Conservation (phyloP, 176 grass and related monocot species). For the Eleusine coracana region DNA sequence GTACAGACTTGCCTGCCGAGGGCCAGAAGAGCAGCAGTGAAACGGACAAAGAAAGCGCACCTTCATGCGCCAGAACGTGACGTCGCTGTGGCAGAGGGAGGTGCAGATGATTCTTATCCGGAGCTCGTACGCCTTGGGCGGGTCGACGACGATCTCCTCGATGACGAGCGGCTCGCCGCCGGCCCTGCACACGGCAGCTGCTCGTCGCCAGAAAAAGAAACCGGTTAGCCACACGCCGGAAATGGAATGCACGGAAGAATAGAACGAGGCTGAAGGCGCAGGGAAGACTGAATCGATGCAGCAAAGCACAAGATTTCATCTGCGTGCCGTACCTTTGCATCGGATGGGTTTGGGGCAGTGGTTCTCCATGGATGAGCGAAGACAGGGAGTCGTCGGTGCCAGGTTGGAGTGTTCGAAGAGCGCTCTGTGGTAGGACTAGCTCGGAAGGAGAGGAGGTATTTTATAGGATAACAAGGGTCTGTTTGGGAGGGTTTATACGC, state of each 20-base stretch:
- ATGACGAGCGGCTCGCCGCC: constrained; percentile 63
- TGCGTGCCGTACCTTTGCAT: constrained; percentile 60
- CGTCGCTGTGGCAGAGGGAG: constrained; percentile 84
- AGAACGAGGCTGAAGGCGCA: not conserved
- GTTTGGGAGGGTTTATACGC: no score
- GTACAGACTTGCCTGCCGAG: not conserved
- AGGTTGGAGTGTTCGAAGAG: not conserved
- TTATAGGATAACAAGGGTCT: not conserved
- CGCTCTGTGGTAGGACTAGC: not conserved
- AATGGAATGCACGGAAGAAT: no score
- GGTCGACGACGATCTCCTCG: constrained; percentile 82
- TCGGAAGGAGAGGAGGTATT: not conserved
- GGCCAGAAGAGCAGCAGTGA: not conserved
- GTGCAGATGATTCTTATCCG: constrained; percentile 80
- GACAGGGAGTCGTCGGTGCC: not conserved
- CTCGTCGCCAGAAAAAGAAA: not conserved
- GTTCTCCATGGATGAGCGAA: constrained; percentile 41
- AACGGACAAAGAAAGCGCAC: constrained; percentile 14
- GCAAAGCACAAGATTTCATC: not conserved
- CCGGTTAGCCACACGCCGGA: not conserved
- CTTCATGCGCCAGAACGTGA: constrained; percentile 88
- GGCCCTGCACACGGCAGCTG: constrained; percentile 83
- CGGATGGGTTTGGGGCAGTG: constrained; percentile 54
- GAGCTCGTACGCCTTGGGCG: constrained; percentile 68
- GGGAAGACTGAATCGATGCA: not conserved